Evolutionary conservation across 2,329 filamentous ascomycete genomes (phyloP).

Genomic region (Metarhizium anisopliae): DNA sequence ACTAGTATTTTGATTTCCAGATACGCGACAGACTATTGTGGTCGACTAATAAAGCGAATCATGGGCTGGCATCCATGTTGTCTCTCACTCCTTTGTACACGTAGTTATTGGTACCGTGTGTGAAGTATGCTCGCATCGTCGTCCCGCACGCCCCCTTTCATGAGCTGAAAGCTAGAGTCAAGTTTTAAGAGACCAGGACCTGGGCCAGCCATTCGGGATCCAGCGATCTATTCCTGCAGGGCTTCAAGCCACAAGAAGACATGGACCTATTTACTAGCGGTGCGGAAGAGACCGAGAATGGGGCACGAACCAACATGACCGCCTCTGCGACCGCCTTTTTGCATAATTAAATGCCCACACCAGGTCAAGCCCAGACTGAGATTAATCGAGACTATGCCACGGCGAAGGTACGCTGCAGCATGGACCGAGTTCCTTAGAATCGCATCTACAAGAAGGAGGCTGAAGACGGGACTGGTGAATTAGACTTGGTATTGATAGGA

Average conservation of each 20-base stretch:
- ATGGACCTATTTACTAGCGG: not conserved
- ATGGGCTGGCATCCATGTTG: not conserved
- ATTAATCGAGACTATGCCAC: not conserved
- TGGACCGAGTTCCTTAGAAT: no score
- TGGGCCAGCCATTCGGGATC: not conserved
- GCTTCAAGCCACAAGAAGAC: not conserved
- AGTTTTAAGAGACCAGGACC: not conserved
- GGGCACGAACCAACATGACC: not conserved
- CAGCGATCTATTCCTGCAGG: not conserved
- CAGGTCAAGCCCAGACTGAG: no score
- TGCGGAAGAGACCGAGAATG: conserved; percentile 4
- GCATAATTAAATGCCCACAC: no score
- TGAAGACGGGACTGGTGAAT: no score
- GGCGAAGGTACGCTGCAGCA: no score
- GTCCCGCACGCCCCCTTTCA: not conserved
- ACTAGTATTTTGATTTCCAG: not conserved
- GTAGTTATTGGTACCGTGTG: not conserved
- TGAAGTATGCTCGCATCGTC: not conserved
- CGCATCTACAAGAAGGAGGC: no score
- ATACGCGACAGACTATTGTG: not conserved
- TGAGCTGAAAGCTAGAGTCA: not conserved
- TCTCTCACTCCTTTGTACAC: not conserved
- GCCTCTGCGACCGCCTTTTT: not conserved
- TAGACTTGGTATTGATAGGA: no score
- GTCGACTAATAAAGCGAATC: not conserved